phyloP scores from a whole-genome alignment of 225 moss, liverwort and hornwort genomes.

The Rhytidiadelphus loreus region DNA sequence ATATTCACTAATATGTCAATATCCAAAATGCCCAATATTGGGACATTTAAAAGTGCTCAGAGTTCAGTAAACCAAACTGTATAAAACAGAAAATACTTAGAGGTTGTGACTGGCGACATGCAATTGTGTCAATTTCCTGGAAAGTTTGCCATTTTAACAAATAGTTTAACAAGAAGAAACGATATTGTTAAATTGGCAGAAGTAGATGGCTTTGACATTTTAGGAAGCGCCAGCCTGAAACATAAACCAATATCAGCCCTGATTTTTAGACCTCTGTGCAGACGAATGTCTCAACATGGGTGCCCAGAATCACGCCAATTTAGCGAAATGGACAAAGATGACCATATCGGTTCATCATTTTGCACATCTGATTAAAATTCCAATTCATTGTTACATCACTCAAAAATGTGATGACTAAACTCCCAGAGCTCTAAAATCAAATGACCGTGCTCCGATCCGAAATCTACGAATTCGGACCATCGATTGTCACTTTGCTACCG shows the following conservation, averaged over 20 bases:
- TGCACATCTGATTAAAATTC: neutral
- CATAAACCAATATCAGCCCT: neutral
- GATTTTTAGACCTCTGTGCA: neutral
- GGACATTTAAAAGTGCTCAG: neutral
- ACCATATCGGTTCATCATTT: neutral
- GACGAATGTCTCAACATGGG: neutral
- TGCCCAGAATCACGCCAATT: neutral
- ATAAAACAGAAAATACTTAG: neutral
- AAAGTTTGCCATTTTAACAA: neutral
- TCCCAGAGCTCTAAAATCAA: neutral
- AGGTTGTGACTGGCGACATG: neutral
- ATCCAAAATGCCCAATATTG: neutral
- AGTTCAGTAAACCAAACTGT: neutral
- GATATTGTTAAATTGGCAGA: neutral
- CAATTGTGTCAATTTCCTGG: neutral
- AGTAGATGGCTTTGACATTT: neutral
- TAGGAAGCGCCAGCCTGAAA: neutral
- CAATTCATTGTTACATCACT: neutral
- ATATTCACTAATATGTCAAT: neutral
- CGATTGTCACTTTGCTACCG: neutral
- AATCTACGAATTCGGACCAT: neutral
- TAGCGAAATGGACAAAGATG: neutral
- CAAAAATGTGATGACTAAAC: neutral
- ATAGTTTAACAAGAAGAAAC: neutral
- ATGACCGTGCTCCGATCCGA: neutral